phyloP scores from a whole-genome alignment of 805 yeast genomes.

The Yamadazyma kitorensis region DNA sequence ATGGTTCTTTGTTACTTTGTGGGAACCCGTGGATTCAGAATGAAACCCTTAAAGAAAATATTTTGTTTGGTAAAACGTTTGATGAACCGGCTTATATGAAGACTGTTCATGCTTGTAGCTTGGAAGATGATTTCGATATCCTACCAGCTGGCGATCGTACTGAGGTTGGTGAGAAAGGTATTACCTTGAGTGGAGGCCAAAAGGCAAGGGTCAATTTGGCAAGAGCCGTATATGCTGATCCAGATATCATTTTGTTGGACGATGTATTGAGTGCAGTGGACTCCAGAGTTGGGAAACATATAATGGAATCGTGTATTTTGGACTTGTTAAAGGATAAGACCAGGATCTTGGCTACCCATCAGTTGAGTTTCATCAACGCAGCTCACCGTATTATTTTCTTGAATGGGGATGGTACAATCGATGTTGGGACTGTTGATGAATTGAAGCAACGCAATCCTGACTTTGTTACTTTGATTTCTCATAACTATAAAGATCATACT shows the following conservation, averaged over 20 bases:
- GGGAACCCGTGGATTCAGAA: conserved; percentile 37
- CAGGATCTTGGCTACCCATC: conserved; percentile 35
- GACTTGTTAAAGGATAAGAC: conserved; percentile 26
- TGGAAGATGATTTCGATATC: conserved; percentile 25
- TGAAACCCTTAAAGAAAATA: conserved; percentile 29
- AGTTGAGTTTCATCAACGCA: conserved; percentile 26
- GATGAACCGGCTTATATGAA: conserved; percentile 21
- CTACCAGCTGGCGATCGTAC: conserved; percentile 34
- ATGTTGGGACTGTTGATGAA: conserved; percentile 26
- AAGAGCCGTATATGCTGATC: conserved; percentile 30
- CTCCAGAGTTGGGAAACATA: conserved; percentile 37
- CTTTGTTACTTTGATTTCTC: conserved; percentile 25
- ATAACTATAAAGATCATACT: conserved; percentile 15
- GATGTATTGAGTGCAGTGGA: conserved; percentile 38
- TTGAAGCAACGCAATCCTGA: conserved; percentile 19
- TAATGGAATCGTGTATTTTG: conserved; percentile 27
- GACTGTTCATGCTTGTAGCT: conserved; percentile 25
- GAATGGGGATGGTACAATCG: conserved; percentile 29
- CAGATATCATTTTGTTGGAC: conserved; percentile 29
- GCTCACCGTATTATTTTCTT: conserved; percentile 29
- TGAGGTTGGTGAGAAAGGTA: conserved; percentile 37
- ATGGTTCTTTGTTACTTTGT: conserved; percentile 27
- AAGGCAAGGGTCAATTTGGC: conserved; percentile 35
- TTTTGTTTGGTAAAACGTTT: conserved; percentile 24
- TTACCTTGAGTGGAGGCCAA: conserved; percentile 39